Base-by-base conservation (phyloP, 179 eudicot species). In the Beta lomatogona region DNA sequence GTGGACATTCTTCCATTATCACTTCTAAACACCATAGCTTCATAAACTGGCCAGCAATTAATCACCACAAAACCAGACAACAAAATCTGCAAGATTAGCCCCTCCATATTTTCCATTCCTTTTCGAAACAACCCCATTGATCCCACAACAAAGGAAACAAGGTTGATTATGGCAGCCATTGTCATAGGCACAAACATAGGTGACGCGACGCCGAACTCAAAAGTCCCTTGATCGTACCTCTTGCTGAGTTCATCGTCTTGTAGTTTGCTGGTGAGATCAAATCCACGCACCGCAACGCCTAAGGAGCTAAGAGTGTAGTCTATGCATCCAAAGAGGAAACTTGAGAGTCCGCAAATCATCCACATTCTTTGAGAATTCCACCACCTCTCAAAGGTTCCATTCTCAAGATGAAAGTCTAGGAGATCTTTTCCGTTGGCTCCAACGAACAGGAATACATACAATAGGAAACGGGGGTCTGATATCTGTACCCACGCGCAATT, bases 311-410 rank as follows among this genome's bases (percentile, higher is more conserved):
- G 72, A 4, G 75, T 9, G 88, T 74, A 89, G 52, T 95, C 97
- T 5, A 78, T 48, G 54, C 76, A 65, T 31, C 90, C 97, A 36
- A 93, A 92, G 12, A 86, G 41, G 77, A 66, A 88, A 25, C 89
- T 78, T 4, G 97, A 78, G 28, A 93, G 75, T 0, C 91, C 92
- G 36, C 87, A 84, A 1, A 91, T 77, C 84, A 91, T 82, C 97
- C 94, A 95, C 87, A 93, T 93, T 64, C 98, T 86, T 78, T 95
- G 97, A 31, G 87, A 83, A 65, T 87, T 95, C 94, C 94, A 93
- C 98, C 98, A 95, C 72, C 92, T 85, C 31, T 58, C 65, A 7
- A 90, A 73, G 4, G 91, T 95, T 16, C 92, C 91, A 16, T 81
- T 79, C 41, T 83, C 88, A 60, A 87, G 74, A 1, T 88, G 41